phyloP scores from a whole-genome alignment of 139 green algal species.

The Coelastrella sp. region DNA sequence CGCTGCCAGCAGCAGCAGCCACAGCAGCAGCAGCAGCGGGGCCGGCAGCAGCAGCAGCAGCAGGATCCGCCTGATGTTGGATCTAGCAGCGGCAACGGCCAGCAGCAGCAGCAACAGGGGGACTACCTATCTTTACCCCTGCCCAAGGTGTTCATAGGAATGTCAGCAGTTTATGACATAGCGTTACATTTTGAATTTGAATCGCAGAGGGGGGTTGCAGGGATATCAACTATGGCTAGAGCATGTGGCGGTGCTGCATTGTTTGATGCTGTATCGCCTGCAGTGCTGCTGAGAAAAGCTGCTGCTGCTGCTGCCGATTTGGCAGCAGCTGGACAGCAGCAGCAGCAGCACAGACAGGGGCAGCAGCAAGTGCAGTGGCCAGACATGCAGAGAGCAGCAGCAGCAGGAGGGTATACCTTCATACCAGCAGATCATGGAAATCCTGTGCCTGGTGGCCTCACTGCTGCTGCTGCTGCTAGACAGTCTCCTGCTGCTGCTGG shows the following conservation, averaged over 20 bases:
- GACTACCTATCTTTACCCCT: constrained; percentile 26
- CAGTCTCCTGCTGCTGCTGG: not conserved
- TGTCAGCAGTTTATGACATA: constrained; percentile 82
- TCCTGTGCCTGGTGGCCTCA: not conserved
- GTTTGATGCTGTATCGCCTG: constrained; percentile 69
- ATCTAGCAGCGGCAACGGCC: too few relatives aligned
- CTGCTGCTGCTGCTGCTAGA: not conserved
- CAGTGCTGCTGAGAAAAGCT: constrained; percentile 61
- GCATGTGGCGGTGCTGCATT: constrained; percentile 61
- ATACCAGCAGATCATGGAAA: not conserved
- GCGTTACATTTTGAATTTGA: constrained; percentile 79
- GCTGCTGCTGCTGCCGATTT: not conserved
- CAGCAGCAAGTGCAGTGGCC: constrained; percentile 13
- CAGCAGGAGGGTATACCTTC: not conserved
- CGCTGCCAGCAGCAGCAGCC: constrained; percentile 26
- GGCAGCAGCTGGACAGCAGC: not conserved
- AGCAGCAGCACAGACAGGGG: constrained; percentile 12
- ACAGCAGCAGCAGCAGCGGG: constrained; percentile 26
- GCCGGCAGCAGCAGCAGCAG: constrained; percentile 51
- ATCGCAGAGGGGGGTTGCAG: constrained; percentile 55
- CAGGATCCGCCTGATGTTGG: not conserved
- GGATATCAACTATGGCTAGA: constrained; percentile 78
- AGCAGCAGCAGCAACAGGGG: not conserved
- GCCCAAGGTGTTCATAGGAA: constrained; percentile 61
- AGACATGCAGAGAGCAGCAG: not conserved